These are phyloP conservation scores for Cercophora scortea DNA, from an alignment of 495 filamentous ascomycete genomes.

Conservation along the genomic window DNA sequence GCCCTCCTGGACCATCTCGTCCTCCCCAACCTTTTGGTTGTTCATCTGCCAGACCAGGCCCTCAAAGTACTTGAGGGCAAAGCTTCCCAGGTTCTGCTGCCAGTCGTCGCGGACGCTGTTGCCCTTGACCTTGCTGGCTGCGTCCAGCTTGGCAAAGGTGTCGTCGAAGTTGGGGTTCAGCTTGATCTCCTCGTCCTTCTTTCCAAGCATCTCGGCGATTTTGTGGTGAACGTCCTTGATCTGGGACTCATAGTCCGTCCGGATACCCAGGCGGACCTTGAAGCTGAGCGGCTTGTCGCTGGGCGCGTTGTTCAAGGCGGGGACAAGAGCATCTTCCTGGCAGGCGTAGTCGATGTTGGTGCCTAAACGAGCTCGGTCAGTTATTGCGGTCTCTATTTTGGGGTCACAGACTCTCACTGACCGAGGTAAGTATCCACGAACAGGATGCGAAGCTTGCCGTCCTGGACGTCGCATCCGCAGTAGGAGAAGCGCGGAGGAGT, in stretches of 20 bases:
- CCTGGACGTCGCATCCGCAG: conserved; percentile 35
- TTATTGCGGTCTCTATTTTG: no score
- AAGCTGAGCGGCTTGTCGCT: conserved; percentile 32
- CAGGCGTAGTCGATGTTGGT: conserved; percentile 33
- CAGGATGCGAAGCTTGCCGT: conserved; percentile 39
- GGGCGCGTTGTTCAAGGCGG: conserved; percentile 37
- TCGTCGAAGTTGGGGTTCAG: conserved; percentile 40
- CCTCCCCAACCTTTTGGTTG: conserved; percentile 35
- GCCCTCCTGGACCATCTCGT: conserved; percentile 40
- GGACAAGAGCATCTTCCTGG: conserved; percentile 24
- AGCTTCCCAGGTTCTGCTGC: conserved; percentile 30
- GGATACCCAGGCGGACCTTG: conserved; percentile 33
- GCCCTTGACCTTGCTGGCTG: conserved; percentile 12
- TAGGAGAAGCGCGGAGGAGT: conserved; percentile 29
- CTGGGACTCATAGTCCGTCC: conserved; percentile 34
- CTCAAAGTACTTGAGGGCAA: conserved; percentile 32
- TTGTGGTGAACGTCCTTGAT: conserved; percentile 26
- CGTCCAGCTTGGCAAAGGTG: conserved; percentile 37
- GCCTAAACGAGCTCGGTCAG: conserved; percentile 2
- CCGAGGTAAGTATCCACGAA: conserved; percentile 35
- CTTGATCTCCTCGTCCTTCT: conserved; percentile 25
- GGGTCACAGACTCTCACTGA: no score
- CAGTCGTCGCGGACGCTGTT: conserved; percentile 30
- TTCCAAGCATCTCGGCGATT: conserved; percentile 31
- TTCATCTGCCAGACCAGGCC: conserved; percentile 27